Conservation (phyloP, 257 asterid species). For the Nicotiana tabacum region DNA sequence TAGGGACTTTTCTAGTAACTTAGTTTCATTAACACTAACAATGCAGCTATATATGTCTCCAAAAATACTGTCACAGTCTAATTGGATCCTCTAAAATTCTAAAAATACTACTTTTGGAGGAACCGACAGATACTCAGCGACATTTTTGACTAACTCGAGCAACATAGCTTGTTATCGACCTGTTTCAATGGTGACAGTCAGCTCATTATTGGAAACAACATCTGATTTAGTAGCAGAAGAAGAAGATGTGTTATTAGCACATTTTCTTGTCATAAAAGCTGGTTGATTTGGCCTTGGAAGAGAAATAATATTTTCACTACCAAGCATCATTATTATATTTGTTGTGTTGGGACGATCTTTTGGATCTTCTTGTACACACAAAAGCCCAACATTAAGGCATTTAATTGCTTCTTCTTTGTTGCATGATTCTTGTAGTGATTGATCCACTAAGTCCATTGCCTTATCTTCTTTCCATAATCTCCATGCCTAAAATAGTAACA, state of each 20-base stretch:
- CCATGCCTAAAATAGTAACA: conserved; percentile 1
- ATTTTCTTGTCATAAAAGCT: neutral
- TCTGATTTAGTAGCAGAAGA: neutral
- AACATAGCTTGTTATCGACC: neutral
- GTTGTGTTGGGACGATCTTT: conserved; percentile 6
- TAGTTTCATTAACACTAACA: too few relatives aligned
- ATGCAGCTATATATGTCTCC: too few relatives aligned
- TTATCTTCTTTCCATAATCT: conserved; percentile 1
- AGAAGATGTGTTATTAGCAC: neutral
- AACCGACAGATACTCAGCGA: too few relatives aligned
- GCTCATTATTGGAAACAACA: neutral
- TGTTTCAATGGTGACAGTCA: neutral
- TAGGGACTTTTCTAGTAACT: too few relatives aligned
- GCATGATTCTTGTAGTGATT: neutral
- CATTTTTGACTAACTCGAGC: too few relatives aligned
- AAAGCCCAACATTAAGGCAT: neutral
- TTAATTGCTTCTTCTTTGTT: conserved; percentile 7
- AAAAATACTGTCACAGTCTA: too few relatives aligned
- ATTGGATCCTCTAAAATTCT: too few relatives aligned
- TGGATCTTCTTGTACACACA: conserved; percentile 9
- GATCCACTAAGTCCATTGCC: neutral
- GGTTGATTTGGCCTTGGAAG: conserved; percentile 5
- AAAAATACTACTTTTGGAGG: too few relatives aligned
- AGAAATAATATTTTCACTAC: neutral
- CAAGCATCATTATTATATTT: conserved; percentile 6